phyloP scores from a whole-genome alignment of 2,329 filamentous ascomycete species.

The Fusarium abutilonis region DNA sequence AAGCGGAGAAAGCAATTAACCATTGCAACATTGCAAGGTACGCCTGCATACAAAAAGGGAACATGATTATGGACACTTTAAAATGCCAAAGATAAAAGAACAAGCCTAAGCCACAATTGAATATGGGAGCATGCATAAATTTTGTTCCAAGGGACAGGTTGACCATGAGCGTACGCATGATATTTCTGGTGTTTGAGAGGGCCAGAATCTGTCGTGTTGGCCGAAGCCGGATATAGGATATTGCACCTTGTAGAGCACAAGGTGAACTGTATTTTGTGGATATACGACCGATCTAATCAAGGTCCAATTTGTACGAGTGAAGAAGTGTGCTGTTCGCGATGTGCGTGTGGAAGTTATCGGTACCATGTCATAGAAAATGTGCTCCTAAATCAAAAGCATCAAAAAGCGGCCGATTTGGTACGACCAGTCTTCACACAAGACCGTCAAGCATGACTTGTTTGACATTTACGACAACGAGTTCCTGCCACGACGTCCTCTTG shows the following conservation, averaged over 20 bases:
- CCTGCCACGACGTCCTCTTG: constrained; percentile 11
- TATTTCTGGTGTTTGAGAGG: background rate
- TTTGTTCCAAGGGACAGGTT: background rate
- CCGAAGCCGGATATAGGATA: background rate
- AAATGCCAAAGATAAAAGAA: background rate
- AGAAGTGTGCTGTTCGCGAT: background rate
- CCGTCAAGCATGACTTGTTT: background rate
- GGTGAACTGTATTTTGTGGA: too few relatives aligned
- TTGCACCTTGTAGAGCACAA: background rate
- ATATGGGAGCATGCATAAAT: background rate
- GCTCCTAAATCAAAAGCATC: background rate
- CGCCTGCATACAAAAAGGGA: background rate
- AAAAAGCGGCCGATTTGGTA: background rate
- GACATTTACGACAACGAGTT: constrained; percentile 17
- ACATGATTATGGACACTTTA: background rate
- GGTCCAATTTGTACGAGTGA: background rate
- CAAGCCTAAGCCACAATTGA: background rate
- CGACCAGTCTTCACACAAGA: background rate
- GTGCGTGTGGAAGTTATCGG: background rate
- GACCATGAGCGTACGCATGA: background rate
- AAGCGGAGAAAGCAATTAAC: constrained; percentile 1
- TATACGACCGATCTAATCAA: background rate
- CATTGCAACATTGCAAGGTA: constrained; percentile 1
- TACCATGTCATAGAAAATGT: background rate
- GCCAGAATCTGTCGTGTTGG: background rate